Evolutionary conservation across 2,329 filamentous ascomycete genomes (phyloP).

Genomic region (Pestalotiopsis sp.): DNA sequence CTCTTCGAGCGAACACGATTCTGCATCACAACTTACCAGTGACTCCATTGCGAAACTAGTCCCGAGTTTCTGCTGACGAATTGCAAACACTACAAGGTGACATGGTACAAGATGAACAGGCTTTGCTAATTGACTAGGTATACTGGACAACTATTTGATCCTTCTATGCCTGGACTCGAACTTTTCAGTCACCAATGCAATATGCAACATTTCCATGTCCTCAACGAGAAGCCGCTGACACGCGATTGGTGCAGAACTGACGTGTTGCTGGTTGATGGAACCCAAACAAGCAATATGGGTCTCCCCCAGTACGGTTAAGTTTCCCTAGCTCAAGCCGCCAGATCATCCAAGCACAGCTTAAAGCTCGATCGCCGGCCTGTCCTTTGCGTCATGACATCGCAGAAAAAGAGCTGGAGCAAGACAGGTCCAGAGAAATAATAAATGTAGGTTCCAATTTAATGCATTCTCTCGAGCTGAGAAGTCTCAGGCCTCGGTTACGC

Average conservation of each 20-base stretch:
- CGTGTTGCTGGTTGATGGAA: background rate
- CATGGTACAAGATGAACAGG: too few relatives aligned
- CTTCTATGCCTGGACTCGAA: too few relatives aligned
- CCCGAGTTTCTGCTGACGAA: too few relatives aligned
- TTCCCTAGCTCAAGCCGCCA: constrained; percentile 3
- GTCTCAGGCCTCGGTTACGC: background rate
- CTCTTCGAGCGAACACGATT: too few relatives aligned
- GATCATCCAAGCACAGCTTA: background rate
- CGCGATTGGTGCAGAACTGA: background rate
- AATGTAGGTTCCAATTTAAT: background rate
- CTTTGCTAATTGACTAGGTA: too few relatives aligned
- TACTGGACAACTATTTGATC: too few relatives aligned
- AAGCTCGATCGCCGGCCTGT: constrained; percentile 20
- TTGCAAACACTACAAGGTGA: too few relatives aligned
- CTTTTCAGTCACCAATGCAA: too few relatives aligned
- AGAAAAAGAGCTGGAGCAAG: constrained; percentile 8
- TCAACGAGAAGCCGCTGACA: too few relatives aligned
- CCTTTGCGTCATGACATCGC: constrained; percentile 28
- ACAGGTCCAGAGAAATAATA: constrained; percentile 20
- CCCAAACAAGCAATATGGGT: background rate
- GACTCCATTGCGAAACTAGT: too few relatives aligned
- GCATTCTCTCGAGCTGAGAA: background rate
- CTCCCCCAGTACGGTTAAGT: background rate
- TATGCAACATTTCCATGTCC: too few relatives aligned
- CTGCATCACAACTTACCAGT: too few relatives aligned